Evolutionary conservation across 441 rosid species (phyloP), one percentile per base, ranked within the genome.

Genomic region (Erodium chrysanthum): DNA sequence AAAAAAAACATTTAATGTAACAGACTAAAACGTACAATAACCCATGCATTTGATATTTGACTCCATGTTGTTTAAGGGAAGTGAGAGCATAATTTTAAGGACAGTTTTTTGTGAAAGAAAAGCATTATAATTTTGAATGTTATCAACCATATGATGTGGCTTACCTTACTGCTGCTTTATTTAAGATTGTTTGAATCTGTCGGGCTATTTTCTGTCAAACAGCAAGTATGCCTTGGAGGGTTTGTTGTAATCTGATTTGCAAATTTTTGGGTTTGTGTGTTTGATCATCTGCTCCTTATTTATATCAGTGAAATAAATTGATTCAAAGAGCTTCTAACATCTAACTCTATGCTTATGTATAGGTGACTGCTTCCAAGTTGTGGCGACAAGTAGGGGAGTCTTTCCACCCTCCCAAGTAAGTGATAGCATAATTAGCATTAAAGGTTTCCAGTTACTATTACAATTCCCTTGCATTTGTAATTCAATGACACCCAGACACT

Each of bases 341-440:
- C 9, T 35, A 35, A 60, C 21, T 68, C 61, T 56, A 52, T 78
- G 71, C 61, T 63, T 59, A 63, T 78, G 50, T 79, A 74, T 71
- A 92, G 98, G 98, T 88, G 78, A 92, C 98, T 58, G 77, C 87
- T 72, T 78, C 90, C 46, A 92, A 92, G 82, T 72, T 86, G 73
- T 92, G 98, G 98, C 85, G 97, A 80, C 92, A 88, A 85, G 94
- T 92, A 23, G 98, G 98, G 76, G 98, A 90, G 75, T 88, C 98
- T 67, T 92, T 92, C 81, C 85, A 86, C 73, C 98, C 98, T 63
- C 98, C 98, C 6, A 92, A 92, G 98, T 90, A 87, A 84, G 85
- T 35, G 61, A 18, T 54, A 54, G 61, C 61, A 54, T 54, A 1
- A 54, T 7, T 54, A 54, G 61, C 61, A 54, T 54, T 7, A 54